phyloP scores from a whole-genome alignment of 148 eudicot genomes.

The Rhododendron simsii region DNA sequence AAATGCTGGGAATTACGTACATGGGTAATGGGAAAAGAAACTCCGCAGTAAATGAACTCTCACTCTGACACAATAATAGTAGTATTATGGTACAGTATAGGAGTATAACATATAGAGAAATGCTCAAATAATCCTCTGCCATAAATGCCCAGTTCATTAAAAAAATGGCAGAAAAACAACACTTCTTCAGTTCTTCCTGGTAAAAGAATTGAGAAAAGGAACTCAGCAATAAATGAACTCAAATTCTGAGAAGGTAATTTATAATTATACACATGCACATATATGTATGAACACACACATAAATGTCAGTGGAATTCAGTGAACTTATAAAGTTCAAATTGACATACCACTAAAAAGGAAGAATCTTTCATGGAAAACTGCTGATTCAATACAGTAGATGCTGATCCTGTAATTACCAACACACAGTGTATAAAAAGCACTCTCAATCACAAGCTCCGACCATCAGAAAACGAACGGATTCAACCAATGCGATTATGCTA shows the following conservation, averaged over 20 bases:
- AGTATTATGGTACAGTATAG: background rate
- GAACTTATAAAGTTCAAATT: background rate
- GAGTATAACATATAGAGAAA: background rate
- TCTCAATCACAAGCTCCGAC: background rate
- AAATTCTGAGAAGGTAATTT: background rate
- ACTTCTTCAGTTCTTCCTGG: background rate
- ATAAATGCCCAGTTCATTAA: background rate
- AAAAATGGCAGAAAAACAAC: background rate
- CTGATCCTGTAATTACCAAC: slow-evolving; percentile 10
- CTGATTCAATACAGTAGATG: background rate
- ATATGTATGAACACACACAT: background rate
- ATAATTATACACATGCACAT: background rate
- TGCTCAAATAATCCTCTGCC: background rate
- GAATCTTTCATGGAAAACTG: background rate
- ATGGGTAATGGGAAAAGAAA: background rate
- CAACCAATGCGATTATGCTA: background rate
- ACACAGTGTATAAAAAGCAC: background rate
- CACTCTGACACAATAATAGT: background rate
- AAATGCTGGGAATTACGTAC: background rate
- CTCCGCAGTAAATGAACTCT: background rate
- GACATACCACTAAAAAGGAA: background rate
- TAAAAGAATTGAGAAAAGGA: background rate
- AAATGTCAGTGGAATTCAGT: background rate
- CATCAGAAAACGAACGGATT: background rate
- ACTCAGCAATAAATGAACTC: slow-evolving; percentile 9